Evolutionary conservation across 2,329 filamentous ascomycete genomes (phyloP), one percentile per base, ranked within the genome.

Genomic region (Stylonectria norvegica): DNA sequence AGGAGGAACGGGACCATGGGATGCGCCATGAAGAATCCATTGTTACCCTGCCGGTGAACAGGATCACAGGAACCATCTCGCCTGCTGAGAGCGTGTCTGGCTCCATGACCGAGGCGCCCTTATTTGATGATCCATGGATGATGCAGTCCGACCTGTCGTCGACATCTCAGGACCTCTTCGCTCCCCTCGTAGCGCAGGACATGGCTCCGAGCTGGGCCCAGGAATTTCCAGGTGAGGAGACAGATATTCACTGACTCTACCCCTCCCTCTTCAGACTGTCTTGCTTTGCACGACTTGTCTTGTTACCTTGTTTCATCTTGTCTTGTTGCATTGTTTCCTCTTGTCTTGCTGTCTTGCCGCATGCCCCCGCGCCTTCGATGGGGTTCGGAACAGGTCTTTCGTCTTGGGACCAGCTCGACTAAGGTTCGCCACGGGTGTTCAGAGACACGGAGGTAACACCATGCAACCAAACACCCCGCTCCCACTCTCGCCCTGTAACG

Each of bases 151-250:
- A 23, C n/a, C 34, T 57, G 33, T 20, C 45, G 17, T 55, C 53
- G 34, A 51, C 51, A 38, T 50, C 54, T 14, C 45, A 55, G 35
- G 25, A 50, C 28, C 46, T 57, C 30, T 42, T 52, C 37, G 42
- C 38, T 25, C 41, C 47, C 34, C 27, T n/a, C n/a, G n/a, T 16
- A 8, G 7, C 42, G 15, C 49, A 56, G n/a, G 51, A 55, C 32
- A 33, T 47, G 29, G 20, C 16, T 35, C 27, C 38, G n/a, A 28
- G 45, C 40, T 53, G 53, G 53, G 12, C 32, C 37, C 40, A 42
- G 36, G 28, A 38, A 33, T 41, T 48, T 35, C 35, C 51, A 56
- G 53, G 53, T 56, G 41, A 56, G 53, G 30, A 55, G 51, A 38
- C 33, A 44, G 38, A 41, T 31, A 35, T 41, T 37, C 17, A 34